Evolutionary conservation across 2,329 filamentous ascomycete species (phyloP).

Genomic region (Aspergillus udagawae): DNA sequence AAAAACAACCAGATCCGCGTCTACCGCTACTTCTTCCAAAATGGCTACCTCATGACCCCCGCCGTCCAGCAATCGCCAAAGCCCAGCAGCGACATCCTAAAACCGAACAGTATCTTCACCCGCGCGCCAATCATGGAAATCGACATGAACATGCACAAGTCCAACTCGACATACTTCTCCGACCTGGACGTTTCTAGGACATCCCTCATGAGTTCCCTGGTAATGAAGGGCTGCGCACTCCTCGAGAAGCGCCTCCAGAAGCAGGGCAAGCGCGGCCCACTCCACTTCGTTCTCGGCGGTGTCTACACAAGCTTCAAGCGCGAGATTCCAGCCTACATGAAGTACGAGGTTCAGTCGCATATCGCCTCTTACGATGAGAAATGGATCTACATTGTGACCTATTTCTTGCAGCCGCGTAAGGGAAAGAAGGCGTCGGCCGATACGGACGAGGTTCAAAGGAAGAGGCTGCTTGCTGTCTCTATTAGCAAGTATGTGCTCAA

Average conservation of each 20-base stretch:
- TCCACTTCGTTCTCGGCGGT: slow-evolving; percentile 64
- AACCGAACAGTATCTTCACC: slow-evolving; percentile 62
- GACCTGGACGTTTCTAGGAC: slow-evolving; percentile 79
- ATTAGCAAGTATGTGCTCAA: slow-evolving; percentile 77
- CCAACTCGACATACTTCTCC: slow-evolving; percentile 76
- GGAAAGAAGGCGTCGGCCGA: slow-evolving; percentile 11
- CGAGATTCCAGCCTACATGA: slow-evolving; percentile 63
- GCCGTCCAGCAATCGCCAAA: slow-evolving; percentile 40
- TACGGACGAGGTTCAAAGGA: slow-evolving; percentile 42
- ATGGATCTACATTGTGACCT: slow-evolving; percentile 71
- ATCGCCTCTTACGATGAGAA: slow-evolving; percentile 70
- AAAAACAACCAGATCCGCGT: slow-evolving; percentile 48
- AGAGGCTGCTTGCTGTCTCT: slow-evolving; percentile 64
- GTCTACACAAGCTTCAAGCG: slow-evolving; percentile 67
- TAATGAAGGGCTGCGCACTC: slow-evolving; percentile 52
- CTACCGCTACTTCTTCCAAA: slow-evolving; percentile 53
- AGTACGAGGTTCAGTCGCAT: slow-evolving; percentile 68
- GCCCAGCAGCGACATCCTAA: slow-evolving; percentile 53
- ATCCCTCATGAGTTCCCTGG: slow-evolving; percentile 67
- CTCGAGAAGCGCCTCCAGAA: slow-evolving; percentile 48
- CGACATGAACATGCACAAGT: slow-evolving; percentile 80
- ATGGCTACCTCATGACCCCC: slow-evolving; percentile 46
- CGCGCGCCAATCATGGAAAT: slow-evolving; percentile 68
- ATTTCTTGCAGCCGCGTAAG: slow-evolving; percentile 56
- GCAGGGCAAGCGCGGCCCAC: slow-evolving; percentile 46